phyloP scores from a whole-genome alignment of 306 rosid genomes.

The Lotus japonicus region DNA sequence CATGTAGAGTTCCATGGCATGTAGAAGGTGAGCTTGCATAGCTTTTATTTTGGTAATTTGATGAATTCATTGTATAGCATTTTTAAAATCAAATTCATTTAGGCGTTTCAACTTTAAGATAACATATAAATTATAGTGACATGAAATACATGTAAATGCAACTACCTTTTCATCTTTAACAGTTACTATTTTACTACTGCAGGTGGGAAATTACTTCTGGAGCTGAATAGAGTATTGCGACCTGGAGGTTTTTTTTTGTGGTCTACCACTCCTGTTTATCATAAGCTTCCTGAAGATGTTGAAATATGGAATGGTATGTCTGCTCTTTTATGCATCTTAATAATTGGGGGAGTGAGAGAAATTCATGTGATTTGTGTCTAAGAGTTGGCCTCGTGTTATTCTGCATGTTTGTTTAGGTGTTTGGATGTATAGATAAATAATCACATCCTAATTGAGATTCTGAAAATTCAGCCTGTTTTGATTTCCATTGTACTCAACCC shows the following conservation, averaged over 20 bases:
- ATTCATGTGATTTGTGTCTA: background rate
- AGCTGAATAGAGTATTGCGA: constrained; percentile 88
- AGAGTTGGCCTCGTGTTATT: background rate
- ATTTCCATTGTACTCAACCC: too few species aligned
- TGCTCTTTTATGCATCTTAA: constrained; percentile 4
- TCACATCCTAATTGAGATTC: background rate
- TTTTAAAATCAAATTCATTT: background rate
- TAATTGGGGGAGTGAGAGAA: too few species aligned
- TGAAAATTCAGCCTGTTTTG: background rate
- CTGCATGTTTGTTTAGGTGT: background rate
- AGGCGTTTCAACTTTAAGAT: constrained; percentile 9
- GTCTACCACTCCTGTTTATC: constrained; percentile 99
- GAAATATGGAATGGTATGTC: constrained; percentile 76
- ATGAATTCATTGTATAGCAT: background rate
- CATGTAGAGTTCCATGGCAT: constrained; percentile 99
- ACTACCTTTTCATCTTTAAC: background rate
- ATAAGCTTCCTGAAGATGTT: constrained; percentile 76
- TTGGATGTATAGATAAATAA: too few species aligned
- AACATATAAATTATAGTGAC: background rate
- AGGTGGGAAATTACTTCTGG: constrained; percentile 99
- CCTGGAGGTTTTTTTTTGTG: constrained; percentile 98
- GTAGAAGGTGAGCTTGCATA: constrained; percentile 62
- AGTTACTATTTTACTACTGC: constrained; percentile 14
- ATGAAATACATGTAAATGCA: background rate
- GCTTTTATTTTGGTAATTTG: constrained; percentile 1